Percentiles rank a stretch among this genome's conserved stretches.
Conservation (phyloP, 2,329 filamentous ascomycete genomes). For the Aspergillus sp. region DNA sequence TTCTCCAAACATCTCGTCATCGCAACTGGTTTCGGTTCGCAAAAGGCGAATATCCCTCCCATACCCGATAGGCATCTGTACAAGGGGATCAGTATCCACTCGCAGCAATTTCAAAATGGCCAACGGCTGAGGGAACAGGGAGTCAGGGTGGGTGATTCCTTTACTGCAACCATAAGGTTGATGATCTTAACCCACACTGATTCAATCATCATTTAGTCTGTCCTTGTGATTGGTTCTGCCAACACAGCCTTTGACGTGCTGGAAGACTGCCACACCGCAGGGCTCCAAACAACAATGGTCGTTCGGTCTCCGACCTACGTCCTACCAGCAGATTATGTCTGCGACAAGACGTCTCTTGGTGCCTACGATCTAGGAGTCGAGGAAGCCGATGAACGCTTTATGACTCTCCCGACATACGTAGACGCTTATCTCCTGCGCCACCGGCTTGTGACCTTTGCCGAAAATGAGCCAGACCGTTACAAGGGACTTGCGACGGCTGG, state of each 20-base stretch:
- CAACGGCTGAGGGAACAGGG: conserved; percentile 9
- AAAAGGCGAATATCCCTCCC: conserved; percentile 13
- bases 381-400: conserved; percentile 8
- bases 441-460: conserved; percentile 22
- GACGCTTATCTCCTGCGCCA: conserved; percentile 12
- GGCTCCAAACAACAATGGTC: conserved; percentile 44
- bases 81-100: conserved; percentile 14
- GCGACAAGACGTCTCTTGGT: conserved; percentile 17
- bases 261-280: conserved; percentile 44
- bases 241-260: conserved; percentile 50
- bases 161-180: too few species aligned
- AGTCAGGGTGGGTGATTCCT: conserved; percentile 7
- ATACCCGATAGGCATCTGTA: conserved; percentile 12
- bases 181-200: too few species aligned
- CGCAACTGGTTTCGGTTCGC: conserved; percentile 17
- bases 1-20: conserved; percentile 17
- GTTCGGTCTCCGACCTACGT: conserved; percentile 42
- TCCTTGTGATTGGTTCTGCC: conserved; percentile 45
- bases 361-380: conserved; percentile 25
- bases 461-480: conserved; percentile 35
- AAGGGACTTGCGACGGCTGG: conserved; percentile 29
- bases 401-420: conserved; percentile 8
- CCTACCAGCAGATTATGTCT: conserved; percentile 20
- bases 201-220: too few species aligned
- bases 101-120: conserved; percentile 12